A percentile compares a stretch with the other conserved stretches of the same genome.
Conservation (phyloP, 2,329 filamentous ascomycete species). For the Ophiostoma novo-ulmi region DNA sequence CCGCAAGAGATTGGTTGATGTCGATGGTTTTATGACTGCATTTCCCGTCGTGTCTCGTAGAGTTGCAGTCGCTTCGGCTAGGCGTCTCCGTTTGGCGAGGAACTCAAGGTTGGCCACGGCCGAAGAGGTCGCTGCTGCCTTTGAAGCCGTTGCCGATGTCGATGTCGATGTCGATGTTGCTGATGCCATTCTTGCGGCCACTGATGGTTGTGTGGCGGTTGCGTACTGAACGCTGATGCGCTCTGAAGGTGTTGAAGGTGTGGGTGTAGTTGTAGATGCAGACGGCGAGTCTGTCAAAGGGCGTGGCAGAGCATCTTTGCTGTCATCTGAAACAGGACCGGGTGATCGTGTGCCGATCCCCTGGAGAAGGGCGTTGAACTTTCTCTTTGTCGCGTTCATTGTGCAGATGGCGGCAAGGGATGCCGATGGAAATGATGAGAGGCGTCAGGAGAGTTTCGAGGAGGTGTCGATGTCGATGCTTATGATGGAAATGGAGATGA, state of each 20-base stretch:
- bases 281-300: constrained; percentile 2
- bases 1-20: neutral
- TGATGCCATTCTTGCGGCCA: neutral
- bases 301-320: constrained; percentile 28
- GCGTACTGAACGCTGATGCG: neutral
- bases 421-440: neutral
- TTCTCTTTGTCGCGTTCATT: constrained; percentile 76
- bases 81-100: constrained; percentile 50
- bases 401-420: neutral
- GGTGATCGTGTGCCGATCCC: constrained; percentile 51
- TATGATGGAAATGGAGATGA: neutral
- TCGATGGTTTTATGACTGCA: neutral
- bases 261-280: neutral
- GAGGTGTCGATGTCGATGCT: neutral
- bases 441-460: neutral
- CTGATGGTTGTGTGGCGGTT: neutral
- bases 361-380: constrained; percentile 72
- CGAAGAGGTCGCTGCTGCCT: constrained; percentile 11
- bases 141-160: too few species aligned
- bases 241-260: neutral
- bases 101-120: constrained; percentile 37
- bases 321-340: constrained; percentile 38
- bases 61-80: constrained; percentile 36
- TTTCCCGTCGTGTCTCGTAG: constrained; percentile 29
- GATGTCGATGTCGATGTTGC: neutral